Evolutionary conservation across 257 asterid genomes (phyloP).

Genomic region (Salvia splendens): DNA sequence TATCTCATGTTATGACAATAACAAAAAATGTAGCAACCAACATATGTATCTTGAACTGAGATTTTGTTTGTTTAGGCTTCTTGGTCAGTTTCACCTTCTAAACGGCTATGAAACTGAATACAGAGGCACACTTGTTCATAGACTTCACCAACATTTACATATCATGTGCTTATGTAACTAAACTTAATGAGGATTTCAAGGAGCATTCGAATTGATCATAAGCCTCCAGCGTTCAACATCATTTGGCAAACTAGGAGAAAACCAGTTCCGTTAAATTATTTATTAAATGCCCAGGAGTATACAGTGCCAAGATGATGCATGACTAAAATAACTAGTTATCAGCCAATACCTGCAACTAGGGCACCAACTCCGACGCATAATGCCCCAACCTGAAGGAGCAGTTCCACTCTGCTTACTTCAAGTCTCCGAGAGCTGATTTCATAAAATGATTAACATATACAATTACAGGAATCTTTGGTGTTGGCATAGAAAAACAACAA

Average conservation of each 20-base stretch:
- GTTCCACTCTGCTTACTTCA: conserved; percentile 96
- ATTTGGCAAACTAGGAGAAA: neutral
- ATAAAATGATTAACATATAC: conserved; percentile 24
- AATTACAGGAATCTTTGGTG: conserved; percentile 4
- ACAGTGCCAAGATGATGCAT: conserved; percentile 5
- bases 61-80: neutral
- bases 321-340: conserved; percentile 11
- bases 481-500: neutral
- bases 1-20: neutral
- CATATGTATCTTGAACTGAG: neutral
- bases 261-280: conserved; percentile 9
- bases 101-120: neutral
- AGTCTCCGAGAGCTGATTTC: conserved; percentile 90
- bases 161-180: neutral
- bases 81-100: conserved; percentile 4
- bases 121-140: neutral
- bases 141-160: neutral
- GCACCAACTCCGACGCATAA: conserved; percentile 92
- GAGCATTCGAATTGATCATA: neutral
- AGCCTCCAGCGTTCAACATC: neutral
- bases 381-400: conserved; percentile 94
- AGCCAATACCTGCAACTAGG: conserved; percentile 71
- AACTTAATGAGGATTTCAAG: neutral
- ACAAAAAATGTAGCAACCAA: neutral
- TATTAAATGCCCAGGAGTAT: neutral